A percentile compares a stretch with the other conserved stretches of the same genome.
phyloP scores from a whole-genome alignment of 2,329 filamentous ascomycete species.

The Shiraia sp. region DNA sequence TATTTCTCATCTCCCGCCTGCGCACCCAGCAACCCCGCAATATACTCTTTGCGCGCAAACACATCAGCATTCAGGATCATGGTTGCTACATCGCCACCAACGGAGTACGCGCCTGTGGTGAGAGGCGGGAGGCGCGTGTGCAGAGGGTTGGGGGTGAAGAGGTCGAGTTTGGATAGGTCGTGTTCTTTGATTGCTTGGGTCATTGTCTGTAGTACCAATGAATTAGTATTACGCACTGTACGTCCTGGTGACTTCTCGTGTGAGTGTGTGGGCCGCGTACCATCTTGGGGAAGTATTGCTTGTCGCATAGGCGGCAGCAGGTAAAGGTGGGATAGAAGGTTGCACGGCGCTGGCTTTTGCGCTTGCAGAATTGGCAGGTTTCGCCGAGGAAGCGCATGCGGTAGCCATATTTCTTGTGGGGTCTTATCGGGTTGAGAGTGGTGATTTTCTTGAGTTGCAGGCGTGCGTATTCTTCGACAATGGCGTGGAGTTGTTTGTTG shows the following conservation, averaged over 20 bases:
- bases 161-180: slow-evolving; percentile 34
- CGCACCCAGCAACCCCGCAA: slow-evolving; percentile 16
- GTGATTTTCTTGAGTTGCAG: slow-evolving; percentile 27
- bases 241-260: not conserved
- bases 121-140: slow-evolving; percentile 30
- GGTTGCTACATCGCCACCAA: slow-evolving; percentile 22
- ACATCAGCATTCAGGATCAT: slow-evolving; percentile 33
- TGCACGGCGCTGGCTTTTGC: slow-evolving; percentile 25
- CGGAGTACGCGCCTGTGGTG: slow-evolving; percentile 16
- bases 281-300: slow-evolving; percentile 30
- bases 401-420: slow-evolving; percentile 16
- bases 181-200: slow-evolving; percentile 25
- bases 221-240: not conserved
- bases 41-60: slow-evolving; percentile 19
- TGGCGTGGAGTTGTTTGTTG: slow-evolving; percentile 23
- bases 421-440: slow-evolving; percentile 19
- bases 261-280: slow-evolving; percentile 14
- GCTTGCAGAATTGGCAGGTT: slow-evolving; percentile 34
- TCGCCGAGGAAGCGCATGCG: slow-evolving; percentile 30
- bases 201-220: slow-evolving; percentile 29
- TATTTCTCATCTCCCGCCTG: slow-evolving; percentile 2
- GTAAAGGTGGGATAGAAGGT: slow-evolving; percentile 26
- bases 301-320: slow-evolving; percentile 35
- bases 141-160: slow-evolving; percentile 36
- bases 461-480: slow-evolving; percentile 37